Conservation (phyloP, 805 yeast genomes). For the Candida multigemmis region DNA sequence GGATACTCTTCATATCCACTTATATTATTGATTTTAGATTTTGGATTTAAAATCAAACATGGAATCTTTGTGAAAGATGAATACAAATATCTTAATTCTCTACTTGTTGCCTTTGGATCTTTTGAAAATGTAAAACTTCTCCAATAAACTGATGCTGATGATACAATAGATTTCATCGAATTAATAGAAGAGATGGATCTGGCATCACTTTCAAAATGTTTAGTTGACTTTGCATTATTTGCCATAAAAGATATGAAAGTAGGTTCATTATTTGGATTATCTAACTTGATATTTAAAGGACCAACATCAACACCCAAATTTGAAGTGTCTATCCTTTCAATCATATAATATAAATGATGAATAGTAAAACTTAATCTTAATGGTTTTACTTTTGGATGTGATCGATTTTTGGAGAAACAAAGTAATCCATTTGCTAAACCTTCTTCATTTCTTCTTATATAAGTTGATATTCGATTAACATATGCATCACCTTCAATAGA, state of each 20-base stretch:
- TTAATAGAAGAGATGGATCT: constrained; percentile 49
- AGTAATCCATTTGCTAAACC: constrained; percentile 51
- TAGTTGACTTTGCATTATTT: constrained; percentile 38
- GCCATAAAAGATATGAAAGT: constrained; percentile 52
- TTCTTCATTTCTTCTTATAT: constrained; percentile 47
- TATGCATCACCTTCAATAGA: constrained; percentile 50
- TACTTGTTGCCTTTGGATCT: constrained; percentile 36
- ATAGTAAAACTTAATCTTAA: constrained; percentile 49
- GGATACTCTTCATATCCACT: constrained; percentile 63
- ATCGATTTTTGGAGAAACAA: constrained; percentile 36
- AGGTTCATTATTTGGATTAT: constrained; percentile 46
- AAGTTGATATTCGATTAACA: constrained; percentile 43
- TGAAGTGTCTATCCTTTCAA: constrained; percentile 47
- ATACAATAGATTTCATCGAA: constrained; percentile 44
- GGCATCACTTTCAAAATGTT: constrained; percentile 34
- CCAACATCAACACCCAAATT: constrained; percentile 45
- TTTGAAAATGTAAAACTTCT: constrained; percentile 22
- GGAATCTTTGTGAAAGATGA: constrained; percentile 61
- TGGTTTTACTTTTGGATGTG: constrained; percentile 32
- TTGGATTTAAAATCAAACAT: constrained; percentile 52
- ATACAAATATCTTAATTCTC: constrained; percentile 47
- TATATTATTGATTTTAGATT: constrained; percentile 47
- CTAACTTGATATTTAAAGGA: constrained; percentile 51
- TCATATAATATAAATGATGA: constrained; percentile 54
- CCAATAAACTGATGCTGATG: constrained; percentile 34